Percentiles rank a stretch among this genome's conserved stretches.
These are phyloP conservation scores for Ceratobasidium sp. DNA, from an alignment of 1,284 basidiomycete genomes.

Conservation along the genomic window DNA sequence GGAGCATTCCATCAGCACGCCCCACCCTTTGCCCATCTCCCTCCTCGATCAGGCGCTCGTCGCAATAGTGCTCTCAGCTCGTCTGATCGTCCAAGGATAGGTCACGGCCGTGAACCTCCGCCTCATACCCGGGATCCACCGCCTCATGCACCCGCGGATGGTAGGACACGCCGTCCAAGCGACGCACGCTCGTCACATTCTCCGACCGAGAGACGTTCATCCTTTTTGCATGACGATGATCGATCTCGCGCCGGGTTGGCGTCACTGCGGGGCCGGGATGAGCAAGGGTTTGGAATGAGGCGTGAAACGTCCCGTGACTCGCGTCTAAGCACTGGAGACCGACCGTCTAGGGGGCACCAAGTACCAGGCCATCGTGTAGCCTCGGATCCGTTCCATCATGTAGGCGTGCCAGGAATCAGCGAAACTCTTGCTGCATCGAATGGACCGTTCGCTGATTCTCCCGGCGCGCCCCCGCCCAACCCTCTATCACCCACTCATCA, in stretches of 20 bases:
- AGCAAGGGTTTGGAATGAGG: slow-evolving; percentile 8
- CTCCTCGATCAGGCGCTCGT: slow-evolving; percentile 43
- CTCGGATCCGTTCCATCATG: slow-evolving; percentile 2
- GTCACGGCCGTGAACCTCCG: slow-evolving; percentile 46
- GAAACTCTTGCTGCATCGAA: background rate
- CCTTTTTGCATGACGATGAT: slow-evolving; percentile 32
- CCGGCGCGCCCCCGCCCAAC: slow-evolving; percentile 36
- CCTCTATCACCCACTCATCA: slow-evolving; percentile 31
- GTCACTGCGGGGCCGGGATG: background rate
- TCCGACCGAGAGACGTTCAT: slow-evolving; percentile 18
- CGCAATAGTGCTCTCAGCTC: slow-evolving; percentile 24
- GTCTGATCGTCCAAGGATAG: slow-evolving; percentile 12
- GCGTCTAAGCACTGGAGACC: slow-evolving; percentile 15
- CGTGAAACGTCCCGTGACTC: slow-evolving; percentile 33
- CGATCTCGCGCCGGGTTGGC: background rate
- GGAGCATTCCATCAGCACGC: slow-evolving; percentile 19
- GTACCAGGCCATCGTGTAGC: slow-evolving; percentile 1
- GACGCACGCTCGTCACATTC: slow-evolving; percentile 21
- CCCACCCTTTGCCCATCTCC: slow-evolving; percentile 49
- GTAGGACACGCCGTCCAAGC: slow-evolving; percentile 21
- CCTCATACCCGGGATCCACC: slow-evolving; percentile 59
- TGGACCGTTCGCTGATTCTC: background rate
- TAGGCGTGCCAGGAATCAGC: background rate
- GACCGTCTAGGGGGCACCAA: slow-evolving; percentile 23
- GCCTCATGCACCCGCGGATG: slow-evolving; percentile 48